These are phyloP conservation scores for Marasmius tenuissimus DNA, from an alignment of 1,284 basidiomycete species.

Conservation along the genomic window DNA sequence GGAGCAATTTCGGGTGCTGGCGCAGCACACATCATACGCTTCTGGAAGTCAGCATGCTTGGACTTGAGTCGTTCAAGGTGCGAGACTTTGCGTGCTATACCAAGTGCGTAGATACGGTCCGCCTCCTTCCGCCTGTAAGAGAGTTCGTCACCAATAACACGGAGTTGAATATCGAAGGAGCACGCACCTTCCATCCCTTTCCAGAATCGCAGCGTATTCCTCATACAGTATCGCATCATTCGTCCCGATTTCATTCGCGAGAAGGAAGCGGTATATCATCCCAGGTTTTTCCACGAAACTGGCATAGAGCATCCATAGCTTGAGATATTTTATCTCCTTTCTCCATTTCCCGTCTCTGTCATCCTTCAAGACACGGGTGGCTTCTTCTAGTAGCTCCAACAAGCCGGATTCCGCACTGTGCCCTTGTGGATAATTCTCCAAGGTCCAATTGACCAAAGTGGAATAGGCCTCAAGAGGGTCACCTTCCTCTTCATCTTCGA, in stretches of 20 bases:
- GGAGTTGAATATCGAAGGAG: not conserved
- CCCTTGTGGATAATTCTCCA: slow-evolving; percentile 67
- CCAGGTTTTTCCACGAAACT: slow-evolving; percentile 65
- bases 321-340: slow-evolving; percentile 76
- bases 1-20: slow-evolving; percentile 31
- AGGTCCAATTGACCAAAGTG: slow-evolving; percentile 67
- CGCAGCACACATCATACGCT: slow-evolving; percentile 66
- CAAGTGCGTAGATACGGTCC: slow-evolving; percentile 85
- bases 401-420: slow-evolving; percentile 74
- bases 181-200: slow-evolving; percentile 56
- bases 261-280: slow-evolving; percentile 75
- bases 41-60: slow-evolving; percentile 80
- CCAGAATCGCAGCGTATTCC: slow-evolving; percentile 74
- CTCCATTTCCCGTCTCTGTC: slow-evolving; percentile 63
- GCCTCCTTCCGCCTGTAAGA: slow-evolving; percentile 74
- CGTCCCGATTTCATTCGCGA: slow-evolving; percentile 82
- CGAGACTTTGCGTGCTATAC: slow-evolving; percentile 76
- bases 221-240: slow-evolving; percentile 76
- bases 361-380: slow-evolving; percentile 74
- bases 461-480: slow-evolving; percentile 61
- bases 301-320: slow-evolving; percentile 86
- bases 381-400: slow-evolving; percentile 79
- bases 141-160: not conserved
- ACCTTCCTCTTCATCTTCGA: slow-evolving; percentile 49
- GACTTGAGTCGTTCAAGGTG: slow-evolving; percentile 77